Base-by-base conservation (phyloP, 306 rosid species). In the Vicia sativa region DNA sequence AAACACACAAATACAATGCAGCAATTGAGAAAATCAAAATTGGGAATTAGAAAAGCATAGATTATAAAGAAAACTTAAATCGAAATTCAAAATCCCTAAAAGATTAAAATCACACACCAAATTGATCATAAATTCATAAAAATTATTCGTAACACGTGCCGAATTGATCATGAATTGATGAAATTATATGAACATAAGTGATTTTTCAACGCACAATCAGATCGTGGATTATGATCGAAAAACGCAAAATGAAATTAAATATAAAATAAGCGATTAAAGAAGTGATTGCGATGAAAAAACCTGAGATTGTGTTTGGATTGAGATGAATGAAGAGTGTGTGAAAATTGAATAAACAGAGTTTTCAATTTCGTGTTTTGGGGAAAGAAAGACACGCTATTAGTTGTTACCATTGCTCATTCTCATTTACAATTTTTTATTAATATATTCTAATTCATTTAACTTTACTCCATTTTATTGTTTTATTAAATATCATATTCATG, bases 41-140 rank as follows among this genome's bases (percentile, higher is more conserved):
- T 15, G 9, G 8, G 52, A 9, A 60, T 21, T 34, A 15, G 29
- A 19, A 19, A 60, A 45, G 7, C 42, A 62, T 37, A 39, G 14
- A 52, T 38, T 9, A 8, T 26, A 66, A 49, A 21, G 19, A 14
- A 21, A 64, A 53, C 23, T 48, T 43, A 28, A 3, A 43, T 52
- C 62, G 28, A 55, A 55, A 26, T 55, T 52, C 56, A 26, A 21
- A 39, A 69, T 9, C 65, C 19, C 7, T 3, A 7, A 41, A 69
- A 55, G 56, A 69, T 13, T 5, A 70, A 21, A 41, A 69, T 11
- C 74, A 69, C 25, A 56, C n/a, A 16, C 28, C 55, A 28, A n/a
- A n/a, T n/a, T n/a, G n/a, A n/a, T n/a, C n/a, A n/a, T n/a, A n/a
- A n/a, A n/a, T n/a, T n/a, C n/a, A n/a, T n/a, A n/a, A n/a, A n/a